A percentile compares a stretch with the other conserved stretches of the same genome.
These are phyloP conservation scores for Acanthamoeba royreba DNA, from an alignment of 208 protist species.

Conservation along the genomic window DNA sequence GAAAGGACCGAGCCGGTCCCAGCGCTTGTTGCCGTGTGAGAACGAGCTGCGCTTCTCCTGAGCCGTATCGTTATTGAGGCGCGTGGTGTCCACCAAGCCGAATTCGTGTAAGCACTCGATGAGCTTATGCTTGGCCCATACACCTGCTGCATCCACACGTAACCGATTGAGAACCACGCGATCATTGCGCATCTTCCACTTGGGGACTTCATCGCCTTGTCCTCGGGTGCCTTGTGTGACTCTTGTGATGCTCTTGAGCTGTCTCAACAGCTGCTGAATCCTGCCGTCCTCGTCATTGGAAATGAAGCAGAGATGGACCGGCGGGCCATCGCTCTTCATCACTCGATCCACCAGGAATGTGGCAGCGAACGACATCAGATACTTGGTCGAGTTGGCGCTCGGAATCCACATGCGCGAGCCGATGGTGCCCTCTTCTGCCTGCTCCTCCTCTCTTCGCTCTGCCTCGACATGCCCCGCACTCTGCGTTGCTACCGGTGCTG, in stretches of 20 bases:
- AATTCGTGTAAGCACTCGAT: background rate
- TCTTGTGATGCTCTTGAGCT: background rate
- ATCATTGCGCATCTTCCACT: background rate
- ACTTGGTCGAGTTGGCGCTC: background rate
- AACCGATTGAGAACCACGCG: background rate
- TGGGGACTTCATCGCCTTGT: background rate
- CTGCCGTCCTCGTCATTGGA: background rate
- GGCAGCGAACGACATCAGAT: background rate
- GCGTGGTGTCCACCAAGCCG: background rate
- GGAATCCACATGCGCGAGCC: background rate
- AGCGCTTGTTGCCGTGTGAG: background rate
- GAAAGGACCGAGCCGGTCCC: background rate
- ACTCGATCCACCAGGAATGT: background rate
- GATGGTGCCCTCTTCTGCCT: too few relatives aligned
- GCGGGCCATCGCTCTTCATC: background rate
- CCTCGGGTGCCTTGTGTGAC: background rate
- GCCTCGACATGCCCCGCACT: too few relatives aligned
- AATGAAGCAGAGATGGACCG: background rate
- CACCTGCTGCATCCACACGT: background rate
- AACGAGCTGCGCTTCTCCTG: background rate
- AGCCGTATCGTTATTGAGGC: background rate
- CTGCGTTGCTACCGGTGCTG: too few relatives aligned
- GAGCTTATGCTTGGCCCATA: background rate
- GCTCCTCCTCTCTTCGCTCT: too few relatives aligned
- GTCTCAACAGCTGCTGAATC: background rate